Conservation (phyloP, 805 yeast species). For the Metschnikowia noctiluminum region DNA sequence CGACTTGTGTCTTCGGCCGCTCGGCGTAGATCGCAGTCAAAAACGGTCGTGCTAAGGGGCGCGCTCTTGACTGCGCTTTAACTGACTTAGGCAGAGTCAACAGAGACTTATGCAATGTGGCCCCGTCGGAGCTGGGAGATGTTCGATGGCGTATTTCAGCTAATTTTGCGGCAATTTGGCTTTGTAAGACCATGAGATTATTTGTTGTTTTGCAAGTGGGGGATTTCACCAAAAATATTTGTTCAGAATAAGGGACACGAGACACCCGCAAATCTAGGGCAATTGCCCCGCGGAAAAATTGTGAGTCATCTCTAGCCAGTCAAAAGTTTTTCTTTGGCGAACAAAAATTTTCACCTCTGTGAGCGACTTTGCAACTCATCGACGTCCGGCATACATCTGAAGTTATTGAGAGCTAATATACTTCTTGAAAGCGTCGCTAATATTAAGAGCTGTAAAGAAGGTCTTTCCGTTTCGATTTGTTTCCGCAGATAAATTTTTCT, state of each 20-base stretch:
- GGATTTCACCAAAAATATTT: neutral
- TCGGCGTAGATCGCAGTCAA: neutral
- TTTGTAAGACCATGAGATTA: neutral
- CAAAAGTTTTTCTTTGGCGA: neutral
- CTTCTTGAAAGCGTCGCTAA: neutral
- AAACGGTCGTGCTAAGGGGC: neutral
- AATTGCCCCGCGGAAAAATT: neutral
- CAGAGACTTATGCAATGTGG: conserved; percentile 1
- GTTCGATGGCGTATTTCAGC: neutral
- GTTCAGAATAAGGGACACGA: neutral
- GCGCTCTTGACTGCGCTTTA: conserved; percentile 1
- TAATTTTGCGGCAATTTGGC: neutral
- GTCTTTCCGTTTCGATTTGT: neutral
- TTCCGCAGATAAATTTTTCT: neutral
- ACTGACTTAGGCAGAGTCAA: conserved; percentile 6
- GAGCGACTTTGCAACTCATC: conserved; percentile 7
- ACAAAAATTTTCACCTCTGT: conserved; percentile 2
- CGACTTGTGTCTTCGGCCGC: too few species aligned
- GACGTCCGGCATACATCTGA: conserved; percentile 4
- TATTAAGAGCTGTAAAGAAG: neutral
- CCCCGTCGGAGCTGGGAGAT: neutral
- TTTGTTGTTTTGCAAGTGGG: neutral
- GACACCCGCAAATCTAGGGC: neutral
- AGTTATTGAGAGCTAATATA: neutral
- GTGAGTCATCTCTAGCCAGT: conserved; percentile 5